phyloP scores from a whole-genome alignment of 164 flowering plant species.

The grape (Vitis vinifera) region ASM3070453v1 NC_081818.1:23088501-23089000 shows the following conservation, averaged over 20 bases:
- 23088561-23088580: conserved; percentile 97
- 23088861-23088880: too few relatives aligned
- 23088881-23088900: too few relatives aligned
- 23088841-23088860: too few relatives aligned
- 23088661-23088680: not conserved
- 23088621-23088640: not conserved
- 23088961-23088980: too few relatives aligned
- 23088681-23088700: not conserved
- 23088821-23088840: too few relatives aligned
- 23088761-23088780: too few relatives aligned
- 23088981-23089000: too few relatives aligned
- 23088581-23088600: conserved; percentile 92
- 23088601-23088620: conserved; percentile 65
- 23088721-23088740: not conserved
- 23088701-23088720: not conserved
- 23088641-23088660: not conserved
- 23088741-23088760: not conserved
- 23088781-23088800: too few relatives aligned
- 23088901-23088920: too few relatives aligned
- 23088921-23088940: too few relatives aligned
- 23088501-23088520: conserved; percentile 92
- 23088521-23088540: conserved; percentile 89
- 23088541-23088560: conserved; percentile 90
- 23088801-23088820: too few relatives aligned
- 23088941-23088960: too few relatives aligned